phyloP scores from a whole-genome alignment of 352 stramenopile species.

The Phytopythium cucurbitacearum region DNA sequence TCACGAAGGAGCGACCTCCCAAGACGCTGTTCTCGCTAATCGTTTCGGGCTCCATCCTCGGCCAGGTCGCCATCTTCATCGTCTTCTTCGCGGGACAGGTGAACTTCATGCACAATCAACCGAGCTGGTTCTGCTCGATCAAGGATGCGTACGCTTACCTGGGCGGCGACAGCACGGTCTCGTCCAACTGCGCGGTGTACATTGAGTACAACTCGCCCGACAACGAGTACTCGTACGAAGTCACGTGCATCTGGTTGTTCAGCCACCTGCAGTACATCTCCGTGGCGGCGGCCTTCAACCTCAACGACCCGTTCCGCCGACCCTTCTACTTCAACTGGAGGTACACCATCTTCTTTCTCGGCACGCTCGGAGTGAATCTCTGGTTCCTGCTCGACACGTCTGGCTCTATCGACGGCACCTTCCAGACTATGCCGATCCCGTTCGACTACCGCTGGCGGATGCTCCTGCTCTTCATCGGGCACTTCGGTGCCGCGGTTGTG shows the following conservation, averaged over 20 bases:
- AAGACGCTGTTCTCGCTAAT: conserved; percentile 42
- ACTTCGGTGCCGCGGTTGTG: conserved; percentile 15
- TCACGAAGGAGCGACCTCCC: conserved; percentile 32
- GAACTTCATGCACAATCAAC: conserved; percentile 13
- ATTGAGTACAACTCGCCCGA: conserved; percentile 29
- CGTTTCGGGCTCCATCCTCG: conserved; percentile 44
- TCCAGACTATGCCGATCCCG: conserved; percentile 43
- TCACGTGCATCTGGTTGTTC: conserved; percentile 54
- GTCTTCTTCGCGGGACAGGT: conserved; percentile 40
- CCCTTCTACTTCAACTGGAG: conserved; percentile 41
- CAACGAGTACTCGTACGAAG: conserved; percentile 36
- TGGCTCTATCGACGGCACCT: conserved; percentile 24
- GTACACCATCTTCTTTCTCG: conserved; percentile 24
- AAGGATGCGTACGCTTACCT: conserved; percentile 23
- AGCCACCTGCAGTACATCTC: conserved; percentile 47
- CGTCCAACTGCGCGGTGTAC: conserved; percentile 32
- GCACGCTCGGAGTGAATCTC: conserved; percentile 31
- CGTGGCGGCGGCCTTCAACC: conserved; percentile 50
- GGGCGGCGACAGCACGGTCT: conserved; percentile 9
- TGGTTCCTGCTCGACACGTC: conserved; percentile 50
- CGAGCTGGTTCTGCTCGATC: conserved; percentile 45
- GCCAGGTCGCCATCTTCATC: conserved; percentile 44
- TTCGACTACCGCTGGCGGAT: conserved; percentile 33
- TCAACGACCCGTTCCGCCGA: conserved; percentile 46
- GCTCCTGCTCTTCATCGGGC: conserved; percentile 32